These are phyloP conservation scores for Parietaria judaica DNA, from an alignment of 306 rosid genomes.

Conservation along the genomic window DNA sequence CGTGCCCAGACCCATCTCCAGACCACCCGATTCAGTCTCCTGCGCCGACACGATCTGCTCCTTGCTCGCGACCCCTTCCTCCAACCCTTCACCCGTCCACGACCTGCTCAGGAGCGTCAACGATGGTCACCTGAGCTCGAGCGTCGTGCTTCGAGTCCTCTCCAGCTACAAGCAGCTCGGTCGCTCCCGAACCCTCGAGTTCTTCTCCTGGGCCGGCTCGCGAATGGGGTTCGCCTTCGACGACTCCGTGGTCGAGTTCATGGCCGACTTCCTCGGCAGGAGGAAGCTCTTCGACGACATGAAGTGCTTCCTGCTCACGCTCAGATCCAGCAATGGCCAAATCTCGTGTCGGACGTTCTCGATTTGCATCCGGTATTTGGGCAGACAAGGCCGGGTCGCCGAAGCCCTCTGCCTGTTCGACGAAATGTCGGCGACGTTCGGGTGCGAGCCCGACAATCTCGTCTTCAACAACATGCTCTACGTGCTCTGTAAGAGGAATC, in stretches of 20 bases:
- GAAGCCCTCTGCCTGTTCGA: conserved; percentile 58
- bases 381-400: conserved; percentile 54
- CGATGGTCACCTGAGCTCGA: conserved; percentile 29
- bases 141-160: conserved; percentile 44
- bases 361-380: conserved; percentile 59
- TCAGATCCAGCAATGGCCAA: conserved; percentile 33
- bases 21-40: conserved; percentile 8
- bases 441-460: conserved; percentile 56
- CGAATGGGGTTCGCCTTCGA: conserved; percentile 50
- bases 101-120: conserved; percentile 23
- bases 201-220: conserved; percentile 60
- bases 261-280: conserved; percentile 67
- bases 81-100: conserved; percentile 22
- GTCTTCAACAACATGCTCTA: conserved; percentile 62
- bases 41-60: conserved; percentile 26
- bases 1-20: conserved; percentile 2
- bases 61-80: conserved; percentile 29
- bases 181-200: conserved; percentile 46
- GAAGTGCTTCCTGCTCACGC: conserved; percentile 49
- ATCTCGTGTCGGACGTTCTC: conserved; percentile 47
- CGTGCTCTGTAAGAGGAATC: conserved; percentile 62
- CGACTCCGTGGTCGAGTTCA: conserved; percentile 51
- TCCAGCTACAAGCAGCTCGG: conserved; percentile 53
- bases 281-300: conserved; percentile 73
- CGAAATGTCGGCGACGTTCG: conserved; percentile 46